These are phyloP conservation scores for Trichocladium uniseriatum DNA, from an alignment of 495 filamentous ascomycete species.

Conservation along the genomic window DNA sequence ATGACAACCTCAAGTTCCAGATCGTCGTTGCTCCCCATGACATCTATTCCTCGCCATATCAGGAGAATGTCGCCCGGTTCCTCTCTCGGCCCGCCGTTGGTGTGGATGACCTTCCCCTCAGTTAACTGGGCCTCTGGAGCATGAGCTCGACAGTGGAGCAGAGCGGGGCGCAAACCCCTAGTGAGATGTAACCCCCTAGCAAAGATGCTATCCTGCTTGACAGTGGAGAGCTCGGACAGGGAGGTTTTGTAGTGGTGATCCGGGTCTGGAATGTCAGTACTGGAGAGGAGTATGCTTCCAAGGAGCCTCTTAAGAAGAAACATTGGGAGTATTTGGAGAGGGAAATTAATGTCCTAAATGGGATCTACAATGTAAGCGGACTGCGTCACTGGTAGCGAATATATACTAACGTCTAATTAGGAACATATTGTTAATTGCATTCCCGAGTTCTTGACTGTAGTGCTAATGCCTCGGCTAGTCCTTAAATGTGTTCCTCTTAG, in stretches of 20 bases:
- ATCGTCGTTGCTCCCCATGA: slow-evolving; percentile 9
- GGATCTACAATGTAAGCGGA: not conserved
- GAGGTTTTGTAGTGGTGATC: not conserved
- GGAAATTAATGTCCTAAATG: not conserved
- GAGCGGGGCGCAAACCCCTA: not conserved
- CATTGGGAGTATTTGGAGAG: not conserved
- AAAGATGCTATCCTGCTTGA: not conserved
- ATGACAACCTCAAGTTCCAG: slow-evolving; percentile 3
- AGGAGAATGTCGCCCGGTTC: slow-evolving; percentile 7
- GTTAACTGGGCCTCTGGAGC: too few relatives aligned
- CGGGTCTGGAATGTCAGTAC: slow-evolving; percentile 1
- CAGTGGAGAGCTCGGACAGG: not conserved
- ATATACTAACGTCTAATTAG: not conserved
- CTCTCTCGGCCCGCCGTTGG: too few relatives aligned
- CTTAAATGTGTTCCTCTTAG: not conserved
- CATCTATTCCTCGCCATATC: slow-evolving; percentile 1
- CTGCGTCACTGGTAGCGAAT: too few relatives aligned
- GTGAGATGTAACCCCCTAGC: not conserved
- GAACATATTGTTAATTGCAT: not conserved
- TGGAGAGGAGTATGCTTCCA: not conserved
- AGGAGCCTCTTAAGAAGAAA: not conserved
- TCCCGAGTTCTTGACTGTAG: not conserved
- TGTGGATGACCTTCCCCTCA: too few relatives aligned
- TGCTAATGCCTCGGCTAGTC: not conserved
- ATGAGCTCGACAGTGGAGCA: too few relatives aligned